phyloP scores from a whole-genome alignment of 495 filamentous ascomycete species.

The Penicillium atrosanguineum region DNA sequence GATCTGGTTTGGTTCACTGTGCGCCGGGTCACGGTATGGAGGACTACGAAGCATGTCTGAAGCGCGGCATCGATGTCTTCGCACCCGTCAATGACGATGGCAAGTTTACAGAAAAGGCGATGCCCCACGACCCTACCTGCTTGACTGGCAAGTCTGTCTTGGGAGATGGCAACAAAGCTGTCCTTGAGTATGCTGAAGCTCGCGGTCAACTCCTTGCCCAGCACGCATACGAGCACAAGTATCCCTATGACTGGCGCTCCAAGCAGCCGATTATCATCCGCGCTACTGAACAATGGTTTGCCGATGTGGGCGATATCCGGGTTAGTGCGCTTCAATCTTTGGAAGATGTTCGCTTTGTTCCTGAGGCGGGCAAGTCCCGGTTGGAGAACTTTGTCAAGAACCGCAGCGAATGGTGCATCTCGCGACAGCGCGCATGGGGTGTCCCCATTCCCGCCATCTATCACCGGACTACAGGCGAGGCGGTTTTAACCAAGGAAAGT shows the following conservation, averaged over 20 bases:
- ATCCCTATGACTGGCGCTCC: constrained; percentile 96
- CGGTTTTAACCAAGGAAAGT: constrained; percentile 71
- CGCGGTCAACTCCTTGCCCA: constrained; percentile 56
- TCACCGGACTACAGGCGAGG: constrained; percentile 60
- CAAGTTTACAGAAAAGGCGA: constrained; percentile 70
- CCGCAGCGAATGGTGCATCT: constrained; percentile 96
- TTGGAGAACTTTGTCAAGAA: constrained; percentile 81
- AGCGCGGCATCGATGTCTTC: constrained; percentile 61
- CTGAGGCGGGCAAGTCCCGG: constrained; percentile 64
- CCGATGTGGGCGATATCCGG: constrained; percentile 82
- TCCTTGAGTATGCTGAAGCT: constrained; percentile 62
- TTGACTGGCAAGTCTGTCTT: constrained; percentile 63
- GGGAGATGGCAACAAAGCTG: constrained; percentile 61
- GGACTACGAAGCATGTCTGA: constrained; percentile 81
- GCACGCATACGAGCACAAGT: constrained; percentile 80
- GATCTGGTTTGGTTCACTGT: constrained; percentile 88
- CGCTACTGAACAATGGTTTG: constrained; percentile 97
- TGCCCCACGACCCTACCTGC: constrained; percentile 59
- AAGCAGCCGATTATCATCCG: constrained; percentile 87
- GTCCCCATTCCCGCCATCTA: constrained; percentile 94
- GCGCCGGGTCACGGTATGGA: constrained; percentile 97
- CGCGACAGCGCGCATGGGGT: constrained; percentile 95
- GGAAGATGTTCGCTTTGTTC: constrained; percentile 72
- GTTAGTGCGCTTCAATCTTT: constrained; percentile 64
- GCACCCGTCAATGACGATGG: constrained; percentile 83